Conservation (phyloP, 768 basidiomycete genomes). For the Udeniomyces megalosporus region DNA sequence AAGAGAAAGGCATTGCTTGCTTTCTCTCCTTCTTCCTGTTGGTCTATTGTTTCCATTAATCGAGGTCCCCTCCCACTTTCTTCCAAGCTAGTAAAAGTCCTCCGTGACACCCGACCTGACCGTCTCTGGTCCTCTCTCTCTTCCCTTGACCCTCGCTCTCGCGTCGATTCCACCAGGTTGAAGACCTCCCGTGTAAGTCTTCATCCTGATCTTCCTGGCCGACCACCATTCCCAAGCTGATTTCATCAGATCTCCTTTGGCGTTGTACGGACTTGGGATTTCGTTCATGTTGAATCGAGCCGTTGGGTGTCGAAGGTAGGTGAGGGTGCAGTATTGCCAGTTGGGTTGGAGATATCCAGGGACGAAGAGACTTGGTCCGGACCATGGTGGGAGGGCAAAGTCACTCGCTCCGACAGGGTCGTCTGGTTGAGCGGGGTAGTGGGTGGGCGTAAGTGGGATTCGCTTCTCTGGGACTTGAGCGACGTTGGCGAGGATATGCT, state of each 20-base stretch:
- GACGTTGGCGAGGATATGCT: no score
- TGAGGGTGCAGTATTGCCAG: slow-evolving; percentile 71
- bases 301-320: slow-evolving; percentile 91
- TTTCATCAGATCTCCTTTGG: slow-evolving; percentile 81
- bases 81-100: slow-evolving; percentile 12
- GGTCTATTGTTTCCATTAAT: no score
- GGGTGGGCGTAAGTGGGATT: slow-evolving; percentile 4
- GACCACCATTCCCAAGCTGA: slow-evolving; percentile 90
- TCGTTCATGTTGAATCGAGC: slow-evolving; percentile 84
- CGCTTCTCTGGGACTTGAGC: background rate
- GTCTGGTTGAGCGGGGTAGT: slow-evolving; percentile 3
- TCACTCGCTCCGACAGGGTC: slow-evolving; percentile 27
- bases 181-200: slow-evolving; percentile 4
- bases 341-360: slow-evolving; percentile 78
- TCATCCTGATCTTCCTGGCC: slow-evolving; percentile 5
- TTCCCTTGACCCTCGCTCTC: background rate
- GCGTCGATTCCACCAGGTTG: slow-evolving; percentile 15
- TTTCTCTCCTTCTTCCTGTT: no score
- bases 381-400: slow-evolving; percentile 72
- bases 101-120: slow-evolving; percentile 8
- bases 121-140: background rate
- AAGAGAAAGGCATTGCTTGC: no score
- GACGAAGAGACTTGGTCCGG: slow-evolving; percentile 81
- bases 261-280: slow-evolving; percentile 87
- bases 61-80: background rate